phyloP scores from a whole-genome alignment of 2,329 filamentous ascomycete species.

The Emydomyces testavorans region DNA sequence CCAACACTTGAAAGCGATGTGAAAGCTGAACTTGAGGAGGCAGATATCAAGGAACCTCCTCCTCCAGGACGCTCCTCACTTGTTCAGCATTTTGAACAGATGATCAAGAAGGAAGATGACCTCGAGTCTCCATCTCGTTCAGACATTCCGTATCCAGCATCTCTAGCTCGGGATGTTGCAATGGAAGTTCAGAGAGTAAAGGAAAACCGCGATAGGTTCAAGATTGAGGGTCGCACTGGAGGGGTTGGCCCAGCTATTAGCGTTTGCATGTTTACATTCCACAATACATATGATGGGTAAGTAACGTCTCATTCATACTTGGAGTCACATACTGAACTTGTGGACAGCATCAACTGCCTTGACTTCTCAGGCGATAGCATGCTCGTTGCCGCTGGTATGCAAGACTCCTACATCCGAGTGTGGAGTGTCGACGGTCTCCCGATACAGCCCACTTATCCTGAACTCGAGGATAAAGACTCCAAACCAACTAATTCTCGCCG shows the following conservation, averaged over 20 bases:
- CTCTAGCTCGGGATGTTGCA: conserved; percentile 75
- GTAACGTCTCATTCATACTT: conserved; percentile 19
- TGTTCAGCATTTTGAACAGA: conserved; percentile 76
- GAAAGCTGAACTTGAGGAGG: conserved; percentile 71
- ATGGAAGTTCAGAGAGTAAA: conserved; percentile 91
- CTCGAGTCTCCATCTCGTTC: conserved; percentile 68
- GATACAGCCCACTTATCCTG: conserved; percentile 55
- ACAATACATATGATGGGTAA: conserved; percentile 86
- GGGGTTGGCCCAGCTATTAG: conserved; percentile 74
- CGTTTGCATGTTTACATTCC: conserved; percentile 95
- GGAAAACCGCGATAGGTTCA: conserved; percentile 84
- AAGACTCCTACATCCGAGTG: conserved; percentile 88
- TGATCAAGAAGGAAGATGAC: conserved; percentile 79
- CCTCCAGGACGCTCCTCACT: conserved; percentile 58
- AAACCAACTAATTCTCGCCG: conserved; percentile 61
- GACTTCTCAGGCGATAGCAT: conserved; percentile 89
- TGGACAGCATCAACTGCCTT: conserved; percentile 66
- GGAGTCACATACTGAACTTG: conserved; percentile 19
- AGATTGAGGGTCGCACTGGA: conserved; percentile 71
- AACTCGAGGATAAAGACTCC: conserved; percentile 41
- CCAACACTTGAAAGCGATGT: conserved; percentile 72
- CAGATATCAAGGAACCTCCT: conserved; percentile 68
- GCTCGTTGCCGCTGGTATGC: conserved; percentile 77
- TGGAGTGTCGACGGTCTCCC: conserved; percentile 83
- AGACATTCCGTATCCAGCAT: conserved; percentile 76